These are phyloP conservation scores for Mallotus nudiflorus DNA, from an alignment of 345 rosid genomes.

Conservation along the genomic window DNA sequence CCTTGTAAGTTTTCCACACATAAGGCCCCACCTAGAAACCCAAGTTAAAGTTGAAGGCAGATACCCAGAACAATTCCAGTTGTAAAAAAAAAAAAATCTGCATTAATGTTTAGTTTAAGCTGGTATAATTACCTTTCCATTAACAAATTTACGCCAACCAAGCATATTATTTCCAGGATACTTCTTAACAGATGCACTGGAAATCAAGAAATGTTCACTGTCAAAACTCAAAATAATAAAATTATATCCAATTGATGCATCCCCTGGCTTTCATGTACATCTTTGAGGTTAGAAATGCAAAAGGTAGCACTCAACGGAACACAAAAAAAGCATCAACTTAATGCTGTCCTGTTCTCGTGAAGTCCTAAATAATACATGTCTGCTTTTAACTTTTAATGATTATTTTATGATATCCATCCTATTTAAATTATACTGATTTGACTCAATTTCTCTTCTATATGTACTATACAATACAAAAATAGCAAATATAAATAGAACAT, in stretches of 20 bases:
- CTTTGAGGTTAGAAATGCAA: no score
- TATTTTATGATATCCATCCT: no score
- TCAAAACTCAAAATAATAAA: not conserved
- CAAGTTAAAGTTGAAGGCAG: not conserved
- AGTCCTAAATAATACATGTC: no score
- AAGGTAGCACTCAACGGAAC: no score
- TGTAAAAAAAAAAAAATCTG: not conserved
- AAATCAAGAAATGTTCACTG: not conserved
- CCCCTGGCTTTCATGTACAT: no score
- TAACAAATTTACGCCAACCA: constrained; percentile 75
- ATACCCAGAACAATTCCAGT: not conserved
- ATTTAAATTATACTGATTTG: no score
- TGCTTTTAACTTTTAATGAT: no score
- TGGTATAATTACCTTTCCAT: constrained; percentile 57
- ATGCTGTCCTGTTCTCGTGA: no score
- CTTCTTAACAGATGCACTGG: constrained; percentile 63
- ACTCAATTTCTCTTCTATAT: no score
- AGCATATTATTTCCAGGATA: constrained; percentile 75
- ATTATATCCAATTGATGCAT: no score
- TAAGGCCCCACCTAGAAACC: constrained; percentile 70
- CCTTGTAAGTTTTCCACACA: constrained; percentile 83
- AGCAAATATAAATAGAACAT: not conserved
- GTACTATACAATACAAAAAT: no score
- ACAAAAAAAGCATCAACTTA: no score
- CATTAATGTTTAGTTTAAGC: constrained; percentile 7